phyloP scores from a whole-genome alignment of 1,284 basidiomycete species.

The Mixia osmundae region DNA sequence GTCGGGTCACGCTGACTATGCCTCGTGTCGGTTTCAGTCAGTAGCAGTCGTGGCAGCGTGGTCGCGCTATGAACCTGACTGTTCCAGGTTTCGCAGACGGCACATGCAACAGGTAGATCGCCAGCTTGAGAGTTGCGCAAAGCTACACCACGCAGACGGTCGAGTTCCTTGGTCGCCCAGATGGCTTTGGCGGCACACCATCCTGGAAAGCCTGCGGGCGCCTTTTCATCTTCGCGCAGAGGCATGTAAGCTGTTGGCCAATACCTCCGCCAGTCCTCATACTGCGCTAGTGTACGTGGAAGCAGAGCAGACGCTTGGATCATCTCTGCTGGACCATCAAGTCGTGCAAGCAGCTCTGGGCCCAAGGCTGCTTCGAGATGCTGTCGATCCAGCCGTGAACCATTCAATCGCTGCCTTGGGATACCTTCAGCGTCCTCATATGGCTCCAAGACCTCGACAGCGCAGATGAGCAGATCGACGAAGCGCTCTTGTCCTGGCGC shows the following conservation, averaged over 20 bases:
- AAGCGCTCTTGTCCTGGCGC: background rate
- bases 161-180: constrained; percentile 25
- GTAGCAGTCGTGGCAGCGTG: constrained; percentile 1
- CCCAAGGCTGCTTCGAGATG: too few relatives aligned
- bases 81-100: constrained; percentile 40
- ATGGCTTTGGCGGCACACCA: too few relatives aligned
- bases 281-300: background rate
- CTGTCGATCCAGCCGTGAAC: too few relatives aligned
- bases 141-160: constrained; percentile 40
- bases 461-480: background rate
- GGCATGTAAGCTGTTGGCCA: constrained; percentile 69
- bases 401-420: too few relatives aligned
- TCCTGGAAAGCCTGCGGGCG: too few relatives aligned
- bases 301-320: too few relatives aligned
- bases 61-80: constrained; percentile 20
- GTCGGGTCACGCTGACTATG: constrained; percentile 43
- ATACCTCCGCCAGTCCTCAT: constrained; percentile 24
- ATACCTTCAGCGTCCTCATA: too few relatives aligned
- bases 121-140: constrained; percentile 24
- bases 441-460: too few relatives aligned
- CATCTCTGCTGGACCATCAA: too few relatives aligned
- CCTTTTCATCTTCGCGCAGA: constrained; percentile 30
- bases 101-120: constrained; percentile 45
- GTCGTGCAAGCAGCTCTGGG: too few relatives aligned
- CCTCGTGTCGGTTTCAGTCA: constrained; percentile 38